phyloP scores from a whole-genome alignment of 306 rosid species.

The Vigna hirtella region DNA sequence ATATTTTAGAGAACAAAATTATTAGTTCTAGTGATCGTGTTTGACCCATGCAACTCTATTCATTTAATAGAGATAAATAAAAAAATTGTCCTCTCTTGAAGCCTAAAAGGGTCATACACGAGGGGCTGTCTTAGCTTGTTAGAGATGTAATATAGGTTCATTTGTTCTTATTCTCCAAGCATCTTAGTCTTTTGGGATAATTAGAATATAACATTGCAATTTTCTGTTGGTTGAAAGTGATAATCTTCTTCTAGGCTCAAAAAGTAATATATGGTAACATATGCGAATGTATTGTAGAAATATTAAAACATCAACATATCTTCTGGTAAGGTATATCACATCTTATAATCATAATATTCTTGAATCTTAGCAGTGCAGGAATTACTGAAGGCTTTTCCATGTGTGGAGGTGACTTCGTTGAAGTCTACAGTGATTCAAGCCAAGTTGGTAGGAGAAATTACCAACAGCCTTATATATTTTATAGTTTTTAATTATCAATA shows the following conservation, averaged over 20 bases:
- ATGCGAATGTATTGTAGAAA: slow-evolving; percentile 18
- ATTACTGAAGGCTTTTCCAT: slow-evolving; percentile 97
- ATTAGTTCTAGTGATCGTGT: neutral
- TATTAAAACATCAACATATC: slow-evolving; percentile 7
- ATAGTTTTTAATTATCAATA: neutral
- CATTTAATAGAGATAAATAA: neutral
- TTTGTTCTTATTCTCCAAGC: neutral
- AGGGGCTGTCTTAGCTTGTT: neutral
- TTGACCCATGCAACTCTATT: neutral
- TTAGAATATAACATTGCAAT: neutral
- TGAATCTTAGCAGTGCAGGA: slow-evolving; percentile 77
- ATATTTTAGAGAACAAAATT: no score
- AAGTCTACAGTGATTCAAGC: slow-evolving; percentile 83
- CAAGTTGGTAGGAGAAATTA: slow-evolving; percentile 71
- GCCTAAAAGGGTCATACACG: neutral
- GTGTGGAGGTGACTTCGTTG: slow-evolving; percentile 98
- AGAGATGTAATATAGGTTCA: neutral
- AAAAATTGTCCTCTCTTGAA: neutral
- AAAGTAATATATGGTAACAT: slow-evolving; percentile 8
- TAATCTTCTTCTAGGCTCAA: neutral
- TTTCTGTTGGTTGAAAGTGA: neutral
- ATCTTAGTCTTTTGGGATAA: neutral
- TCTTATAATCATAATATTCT: slow-evolving; percentile 22
- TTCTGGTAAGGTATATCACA: slow-evolving; percentile 7
- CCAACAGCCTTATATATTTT: neutral